These are phyloP conservation scores for Fusarium tuaranense DNA, from an alignment of 2,329 filamentous ascomycete species.

Conservation along the genomic window DNA sequence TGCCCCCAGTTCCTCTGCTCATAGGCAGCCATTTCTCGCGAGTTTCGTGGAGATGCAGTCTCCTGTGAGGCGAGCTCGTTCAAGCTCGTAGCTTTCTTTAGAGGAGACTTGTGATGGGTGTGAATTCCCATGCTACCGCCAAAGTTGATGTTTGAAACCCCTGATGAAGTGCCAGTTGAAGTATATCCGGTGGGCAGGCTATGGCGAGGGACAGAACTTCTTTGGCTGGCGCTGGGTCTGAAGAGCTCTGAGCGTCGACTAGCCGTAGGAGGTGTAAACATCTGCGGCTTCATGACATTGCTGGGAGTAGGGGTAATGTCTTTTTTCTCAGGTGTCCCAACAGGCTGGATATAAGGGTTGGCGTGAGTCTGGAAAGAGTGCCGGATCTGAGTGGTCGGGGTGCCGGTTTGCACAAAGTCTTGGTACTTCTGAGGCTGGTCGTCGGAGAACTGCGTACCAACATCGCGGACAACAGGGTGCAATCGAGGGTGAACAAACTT, in stretches of 20 bases:
- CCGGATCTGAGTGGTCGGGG: constrained; percentile 72
- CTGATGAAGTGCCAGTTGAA: constrained; percentile 44
- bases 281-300: constrained; percentile 54
- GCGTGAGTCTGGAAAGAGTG: constrained; percentile 84
- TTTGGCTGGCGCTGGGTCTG: constrained; percentile 44
- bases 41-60: constrained; percentile 65
- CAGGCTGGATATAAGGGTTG: constrained; percentile 78
- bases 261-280: constrained; percentile 56
- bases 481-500: constrained; percentile 94
- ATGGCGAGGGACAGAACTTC: constrained; percentile 47
- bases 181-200: constrained; percentile 51
- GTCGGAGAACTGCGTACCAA: constrained; percentile 80
- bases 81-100: constrained; percentile 80
- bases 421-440: constrained; percentile 56
- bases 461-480: constrained; percentile 82
- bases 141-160: constrained; percentile 48
- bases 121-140: constrained; percentile 86
- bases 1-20: constrained; percentile 60
- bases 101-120: constrained; percentile 82
- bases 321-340: constrained; percentile 60
- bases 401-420: constrained; percentile 62
- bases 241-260: constrained; percentile 52
- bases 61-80: constrained; percentile 63
- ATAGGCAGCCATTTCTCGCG: constrained; percentile 70
- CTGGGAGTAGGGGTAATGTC: constrained; percentile 50